Evolutionary conservation across 768 basidiomycete species (phyloP), one percentile per base, ranked within the genome.

Genomic region (Amanita jacksonii): DNA sequence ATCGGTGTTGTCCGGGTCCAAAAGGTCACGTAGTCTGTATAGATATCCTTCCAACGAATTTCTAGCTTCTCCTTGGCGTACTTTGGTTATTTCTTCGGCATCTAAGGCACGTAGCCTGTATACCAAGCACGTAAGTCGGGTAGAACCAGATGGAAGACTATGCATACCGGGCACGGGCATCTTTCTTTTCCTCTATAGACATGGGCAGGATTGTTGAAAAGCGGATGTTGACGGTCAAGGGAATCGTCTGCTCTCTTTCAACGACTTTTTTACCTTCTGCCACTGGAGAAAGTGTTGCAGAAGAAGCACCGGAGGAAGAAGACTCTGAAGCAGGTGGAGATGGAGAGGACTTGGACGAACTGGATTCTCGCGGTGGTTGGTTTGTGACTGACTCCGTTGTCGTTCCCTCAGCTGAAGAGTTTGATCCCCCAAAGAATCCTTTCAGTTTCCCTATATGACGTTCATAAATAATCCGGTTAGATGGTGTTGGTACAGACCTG

Each of bases 31-130:
- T 25, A 96, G 64, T 48, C 82, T 76, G 66, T 99, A 99, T n/a
- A 98, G 63, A 57, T 96, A 96, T 24, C 83, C 78, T 62, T 99
- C 96, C 41, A 99, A 77, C 19, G 75, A 70, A 62, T 99, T 99
- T 23, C 84, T 73, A 2, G 90, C 89, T 59, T 98, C 96, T 54
- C 93, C 93, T 24, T 80, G 80, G 42, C 78, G 77, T 24, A 69
- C 71, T 59, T 88, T 90, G 13, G 79, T 74, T 2, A 70, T 65
- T 64, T 98, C 93, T 43, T 83, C 79, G 5, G 67, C 59, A 52
- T 94, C 87, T 47, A 94, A 70, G 8, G 80, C 77, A 9, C 82
- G 76, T 8, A 99, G 69, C 58, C 93, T 96, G 18, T n/a, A n/a
- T n/a, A n/a, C 16, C 19, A 41, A 48, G 16, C 4, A 49, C 33